Base-by-base conservation (phyloP, 768 basidiomycete species). In the Bullera alba region DNA sequence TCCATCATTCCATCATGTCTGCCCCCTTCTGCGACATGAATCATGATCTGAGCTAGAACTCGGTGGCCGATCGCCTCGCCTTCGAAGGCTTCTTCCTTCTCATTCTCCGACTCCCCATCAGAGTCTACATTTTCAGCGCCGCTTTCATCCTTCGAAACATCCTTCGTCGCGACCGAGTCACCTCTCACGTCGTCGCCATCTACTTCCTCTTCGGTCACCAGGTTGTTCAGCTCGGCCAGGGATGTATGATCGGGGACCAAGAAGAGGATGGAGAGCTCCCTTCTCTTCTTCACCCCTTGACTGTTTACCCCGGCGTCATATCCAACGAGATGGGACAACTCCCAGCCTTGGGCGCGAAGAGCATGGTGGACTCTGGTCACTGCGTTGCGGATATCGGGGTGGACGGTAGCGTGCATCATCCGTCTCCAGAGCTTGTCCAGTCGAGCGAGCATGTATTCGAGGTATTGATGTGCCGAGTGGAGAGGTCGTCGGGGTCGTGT, bases 221-320 rank as follows among this genome's bases (percentile, higher is more conserved):
- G n/a, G n/a, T n/a, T n/a, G n/a, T n/a, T n/a, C n/a, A n/a, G n/a
- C 35, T n/a, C n/a, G n/a, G n/a, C n/a, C n/a, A n/a, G n/a, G n/a
- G n/a, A n/a, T n/a, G n/a, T n/a, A n/a, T 42, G 29, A 48, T 53
- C 44, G 30, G 57, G 57, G 17, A 59, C n/a, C 35, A 59, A 16
- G 25, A 62, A 42, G 14, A 50, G n/a, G 5, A 62, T 42, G 19
- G 42, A 48, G 29, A 53, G 39, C 25, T 51, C 57, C 10, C 35
- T 16, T 16, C 50, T 34, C 10, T 17, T 46, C 10, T 23, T 28
- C 21, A 16, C 21, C 6, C 21, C 38, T 17, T 21, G 39, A 3
- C 4, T 14, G 17, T 22, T 32, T 26, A 29, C 22, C 25, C 3
- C 8, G 10, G 3, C 21, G 15, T 49, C 45, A 16, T 38, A 42